Conservation (phyloP, 2,329 filamentous ascomycete genomes). For the Neonectria coccinea region DNA sequence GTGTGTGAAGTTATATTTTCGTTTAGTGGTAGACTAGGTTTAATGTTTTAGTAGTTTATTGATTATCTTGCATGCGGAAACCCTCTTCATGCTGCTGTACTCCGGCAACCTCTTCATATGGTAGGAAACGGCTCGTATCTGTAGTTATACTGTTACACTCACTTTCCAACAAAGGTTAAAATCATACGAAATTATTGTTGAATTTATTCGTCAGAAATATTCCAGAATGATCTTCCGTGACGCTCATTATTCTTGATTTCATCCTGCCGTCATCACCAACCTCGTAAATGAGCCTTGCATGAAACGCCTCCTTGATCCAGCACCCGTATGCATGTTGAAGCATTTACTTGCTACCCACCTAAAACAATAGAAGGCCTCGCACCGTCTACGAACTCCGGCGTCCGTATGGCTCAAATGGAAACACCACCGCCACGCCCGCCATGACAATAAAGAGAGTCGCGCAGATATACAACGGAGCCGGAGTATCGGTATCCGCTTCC, state of each 20-base stretch:
- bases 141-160: too few species aligned
- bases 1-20: neutral
- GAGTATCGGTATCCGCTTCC: conserved; percentile 68
- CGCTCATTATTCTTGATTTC: neutral
- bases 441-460: conserved; percentile 73
- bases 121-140: too few species aligned
- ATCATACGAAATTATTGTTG: too few species aligned
- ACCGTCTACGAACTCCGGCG: conserved; percentile 46
- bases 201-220: too few species aligned
- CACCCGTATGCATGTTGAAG: conserved; percentile 22
- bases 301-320: neutral
- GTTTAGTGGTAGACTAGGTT: neutral
- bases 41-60: too few species aligned
- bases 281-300: too few species aligned
- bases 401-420: conserved; percentile 75
- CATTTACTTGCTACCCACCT: conserved; percentile 12
- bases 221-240: too few species aligned
- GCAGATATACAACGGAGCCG: conserved; percentile 76
- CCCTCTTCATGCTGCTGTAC: too few species aligned
- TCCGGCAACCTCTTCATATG: too few species aligned
- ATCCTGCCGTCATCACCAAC: too few species aligned
- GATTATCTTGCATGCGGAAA: too few species aligned
- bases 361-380: neutral
- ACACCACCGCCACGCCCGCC: conserved; percentile 66
- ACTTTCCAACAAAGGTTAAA: too few species aligned